Evolutionary conservation across 371 early-diverging fungal species (phyloP).

Genomic region (Entomophthora muscae): DNA sequence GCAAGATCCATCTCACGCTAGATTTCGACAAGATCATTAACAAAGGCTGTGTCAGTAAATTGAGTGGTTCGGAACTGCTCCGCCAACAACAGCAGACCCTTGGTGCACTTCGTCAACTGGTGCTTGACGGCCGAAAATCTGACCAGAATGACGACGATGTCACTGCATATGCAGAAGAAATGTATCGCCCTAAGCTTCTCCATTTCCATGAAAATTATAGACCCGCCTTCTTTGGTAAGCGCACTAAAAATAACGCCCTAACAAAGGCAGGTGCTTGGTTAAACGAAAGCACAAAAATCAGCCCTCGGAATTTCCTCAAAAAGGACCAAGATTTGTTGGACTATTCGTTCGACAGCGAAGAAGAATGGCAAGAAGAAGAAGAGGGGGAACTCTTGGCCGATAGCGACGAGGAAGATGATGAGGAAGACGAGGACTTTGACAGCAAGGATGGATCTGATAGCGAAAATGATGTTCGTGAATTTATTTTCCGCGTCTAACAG

Average conservation of each 20-base stretch:
- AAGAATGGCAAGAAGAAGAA: conserved; percentile 6
- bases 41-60: too few relatives aligned
- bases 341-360: not conserved
- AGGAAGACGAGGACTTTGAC: conserved; percentile 1
- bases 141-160: too few relatives aligned
- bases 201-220: not conserved
- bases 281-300: not conserved
- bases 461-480: not conserved
- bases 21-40: too few relatives aligned
- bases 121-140: too few relatives aligned
- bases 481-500: not conserved
- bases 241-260: not conserved
- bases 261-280: not conserved
- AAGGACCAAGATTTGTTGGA: not conserved
- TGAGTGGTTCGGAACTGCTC: too few relatives aligned
- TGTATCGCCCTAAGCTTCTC: conserved; percentile 1
- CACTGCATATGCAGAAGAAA: too few relatives aligned
- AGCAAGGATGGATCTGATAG: not conserved
- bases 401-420: not conserved
- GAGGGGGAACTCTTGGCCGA: not conserved
- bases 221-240: conserved; percentile 1
- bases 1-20: too few relatives aligned
- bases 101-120: too few relatives aligned
- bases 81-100: too few relatives aligned
- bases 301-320: not conserved